A percentile compares a stretch with the other conserved stretches of the same genome.
These are phyloP conservation scores for Agrocybe pediades DNA, from an alignment of 768 basidiomycete genomes.

Conservation along the genomic window DNA sequence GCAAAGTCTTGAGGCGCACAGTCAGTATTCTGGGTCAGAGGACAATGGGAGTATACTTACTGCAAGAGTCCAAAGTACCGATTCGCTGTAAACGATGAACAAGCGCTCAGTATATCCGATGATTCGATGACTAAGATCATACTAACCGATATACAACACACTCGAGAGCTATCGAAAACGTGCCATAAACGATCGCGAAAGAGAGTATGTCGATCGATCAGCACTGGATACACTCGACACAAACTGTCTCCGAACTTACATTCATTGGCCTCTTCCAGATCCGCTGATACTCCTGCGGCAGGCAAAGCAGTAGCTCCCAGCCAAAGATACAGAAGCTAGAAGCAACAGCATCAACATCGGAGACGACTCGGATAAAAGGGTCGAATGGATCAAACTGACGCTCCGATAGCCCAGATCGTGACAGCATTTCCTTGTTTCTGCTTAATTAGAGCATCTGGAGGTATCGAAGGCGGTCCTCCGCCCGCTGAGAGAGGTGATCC, in stretches of 20 bases:
- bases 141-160: slow-evolving; percentile 18
- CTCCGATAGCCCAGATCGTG: slow-evolving; percentile 25
- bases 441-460: slow-evolving; percentile 16
- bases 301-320: slow-evolving; percentile 26
- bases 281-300: slow-evolving; percentile 23
- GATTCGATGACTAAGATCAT: neutral
- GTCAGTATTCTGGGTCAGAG: neutral
- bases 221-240: neutral
- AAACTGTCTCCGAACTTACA: slow-evolving; percentile 9
- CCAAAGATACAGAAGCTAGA: slow-evolving; percentile 30
- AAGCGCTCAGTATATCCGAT: neutral
- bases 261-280: slow-evolving; percentile 27
- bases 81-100: slow-evolving; percentile 11
- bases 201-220: neutral
- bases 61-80: slow-evolving; percentile 27
- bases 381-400: slow-evolving; percentile 21
- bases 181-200: too few species aligned
- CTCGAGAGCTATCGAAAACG: slow-evolving; percentile 8
- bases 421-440: slow-evolving; percentile 23
- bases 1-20: slow-evolving; percentile 5
- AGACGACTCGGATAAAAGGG: slow-evolving; percentile 4
- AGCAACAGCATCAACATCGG: neutral
- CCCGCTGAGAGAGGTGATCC: neutral
- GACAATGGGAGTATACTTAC: slow-evolving; percentile 2
- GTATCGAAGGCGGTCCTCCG: slow-evolving; percentile 13